phyloP scores from a whole-genome alignment of 176 grass and related monocot species.

The Elaeis guineensis region DNA sequence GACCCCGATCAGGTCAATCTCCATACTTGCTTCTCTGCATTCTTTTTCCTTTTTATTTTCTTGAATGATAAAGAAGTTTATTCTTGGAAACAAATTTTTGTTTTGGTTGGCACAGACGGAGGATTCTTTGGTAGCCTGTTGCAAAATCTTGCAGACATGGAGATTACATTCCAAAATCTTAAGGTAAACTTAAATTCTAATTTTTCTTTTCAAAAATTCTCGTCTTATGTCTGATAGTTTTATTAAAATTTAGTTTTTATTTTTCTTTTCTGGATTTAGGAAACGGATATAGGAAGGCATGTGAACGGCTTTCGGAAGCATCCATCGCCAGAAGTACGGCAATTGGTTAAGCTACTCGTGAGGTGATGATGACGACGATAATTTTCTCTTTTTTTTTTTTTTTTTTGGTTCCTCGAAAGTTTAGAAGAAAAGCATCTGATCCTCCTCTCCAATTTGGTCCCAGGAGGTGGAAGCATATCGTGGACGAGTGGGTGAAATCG shows the following conservation, averaged over 20 bases:
- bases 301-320: constrained; percentile 71
- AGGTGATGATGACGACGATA: constrained; percentile 32
- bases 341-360: constrained; percentile 55
- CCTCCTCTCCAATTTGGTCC: not conserved
- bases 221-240: too few species aligned
- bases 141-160: constrained; percentile 66
- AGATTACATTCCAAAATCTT: constrained; percentile 68
- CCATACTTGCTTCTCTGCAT: too few species aligned
- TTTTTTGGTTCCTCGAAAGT: not conserved
- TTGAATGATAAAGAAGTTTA: not conserved
- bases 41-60: not conserved
- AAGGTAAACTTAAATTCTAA: constrained; percentile 21
- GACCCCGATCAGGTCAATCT: constrained; percentile 50
- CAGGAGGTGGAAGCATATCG: constrained; percentile 84
- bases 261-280: constrained; percentile 26
- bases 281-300: constrained; percentile 65
- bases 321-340: constrained; percentile 55
- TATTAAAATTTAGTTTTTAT: not conserved
- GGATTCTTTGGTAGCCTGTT: constrained; percentile 54
- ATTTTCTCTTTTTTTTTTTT: too few species aligned
- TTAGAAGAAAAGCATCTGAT: not conserved
- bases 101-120: constrained; percentile 38
- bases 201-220: too few species aligned
- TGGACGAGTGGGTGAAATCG: constrained; percentile 55
- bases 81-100: not conserved